Evolutionary conservation across 2,329 filamentous ascomycete genomes (phyloP).

Genomic region (Seiridium cupressi): DNA sequence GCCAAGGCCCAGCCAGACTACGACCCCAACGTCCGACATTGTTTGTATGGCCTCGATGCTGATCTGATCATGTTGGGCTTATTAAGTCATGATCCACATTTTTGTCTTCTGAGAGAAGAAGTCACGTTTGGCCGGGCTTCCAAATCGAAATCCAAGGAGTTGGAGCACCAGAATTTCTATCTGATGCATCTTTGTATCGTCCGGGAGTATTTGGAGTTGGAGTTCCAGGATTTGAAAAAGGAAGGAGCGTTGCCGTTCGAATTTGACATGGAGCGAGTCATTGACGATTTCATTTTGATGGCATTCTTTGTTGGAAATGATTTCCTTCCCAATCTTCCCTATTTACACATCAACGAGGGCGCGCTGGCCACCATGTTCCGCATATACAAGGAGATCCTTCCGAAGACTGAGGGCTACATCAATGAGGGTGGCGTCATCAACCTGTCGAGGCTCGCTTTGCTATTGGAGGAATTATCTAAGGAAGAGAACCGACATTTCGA

Average conservation of each 20-base stretch:
- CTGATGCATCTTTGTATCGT: slow-evolving; percentile 97
- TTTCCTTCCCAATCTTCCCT: slow-evolving; percentile 94
- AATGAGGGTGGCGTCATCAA: slow-evolving; percentile 95
- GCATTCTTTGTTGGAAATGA: slow-evolving; percentile 99
- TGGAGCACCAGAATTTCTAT: slow-evolving; percentile 99
- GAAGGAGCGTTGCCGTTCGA: slow-evolving; percentile 69
- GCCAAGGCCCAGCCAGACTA: slow-evolving; percentile 94
- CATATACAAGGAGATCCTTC: slow-evolving; percentile 88
- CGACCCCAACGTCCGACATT: slow-evolving; percentile 90
- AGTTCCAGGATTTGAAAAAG: slow-evolving; percentile 88
- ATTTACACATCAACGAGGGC: slow-evolving; percentile 97
- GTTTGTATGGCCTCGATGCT: slow-evolving; percentile 93
- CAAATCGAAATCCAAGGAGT: slow-evolving; percentile 87
- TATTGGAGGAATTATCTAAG: slow-evolving; percentile 81
- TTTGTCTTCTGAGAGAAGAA: slow-evolving; percentile 94
- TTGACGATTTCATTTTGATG: slow-evolving; percentile 99
- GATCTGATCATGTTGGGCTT: slow-evolving; percentile 98
- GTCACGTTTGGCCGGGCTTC: slow-evolving; percentile 92
- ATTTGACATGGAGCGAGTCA: slow-evolving; percentile 93
- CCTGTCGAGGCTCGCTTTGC: slow-evolving; percentile 70
- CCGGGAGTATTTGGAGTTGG: slow-evolving; percentile 91
- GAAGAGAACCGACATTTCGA: slow-evolving; percentile 95
- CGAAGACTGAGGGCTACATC: slow-evolving; percentile 87
- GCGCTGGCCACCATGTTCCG: slow-evolving; percentile 96
- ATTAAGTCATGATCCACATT: slow-evolving; percentile 96